A percentile compares a stretch with the other conserved stretches of the same genome.
phyloP scores from a whole-genome alignment of 345 rosid species.

The Firmiana major region DNA sequence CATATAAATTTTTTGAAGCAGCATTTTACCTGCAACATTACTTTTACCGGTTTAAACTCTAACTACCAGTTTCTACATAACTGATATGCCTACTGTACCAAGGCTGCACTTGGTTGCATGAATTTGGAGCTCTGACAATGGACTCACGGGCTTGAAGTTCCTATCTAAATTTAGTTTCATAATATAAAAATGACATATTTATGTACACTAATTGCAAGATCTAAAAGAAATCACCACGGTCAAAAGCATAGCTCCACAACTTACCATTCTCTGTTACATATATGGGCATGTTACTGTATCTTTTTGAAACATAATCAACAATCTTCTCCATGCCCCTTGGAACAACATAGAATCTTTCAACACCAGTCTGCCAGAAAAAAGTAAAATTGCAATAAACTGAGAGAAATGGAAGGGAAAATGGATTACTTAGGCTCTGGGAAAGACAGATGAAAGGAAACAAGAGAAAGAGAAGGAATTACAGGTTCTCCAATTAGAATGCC shows the following conservation, averaged over 20 bases:
- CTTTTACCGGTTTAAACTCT: background rate
- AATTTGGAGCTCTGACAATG: background rate
- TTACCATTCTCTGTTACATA: constrained; percentile 44
- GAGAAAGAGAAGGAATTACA: constrained; percentile 14
- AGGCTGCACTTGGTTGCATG: background rate
- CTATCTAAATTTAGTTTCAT: background rate
- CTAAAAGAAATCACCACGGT: background rate
- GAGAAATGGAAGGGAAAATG: no score
- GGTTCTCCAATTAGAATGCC: constrained; percentile 33
- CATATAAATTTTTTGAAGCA: background rate
- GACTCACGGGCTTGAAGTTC: background rate
- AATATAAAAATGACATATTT: background rate
- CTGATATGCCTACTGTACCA: background rate
- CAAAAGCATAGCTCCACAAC: background rate
- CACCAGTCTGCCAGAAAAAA: constrained; percentile 26
- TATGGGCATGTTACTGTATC: constrained; percentile 46
- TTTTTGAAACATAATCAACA: constrained; percentile 27
- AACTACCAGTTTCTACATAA: background rate
- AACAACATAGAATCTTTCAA: constrained; percentile 32
- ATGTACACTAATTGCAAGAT: background rate
- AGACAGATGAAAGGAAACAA: background rate
- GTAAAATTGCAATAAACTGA: background rate
- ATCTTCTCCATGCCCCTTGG: constrained; percentile 47
- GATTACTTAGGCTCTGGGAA: background rate
- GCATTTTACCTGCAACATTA: background rate